A percentile compares a stretch with the other conserved stretches of the same genome.
Evolutionary conservation across 176 grass and related monocot species (phyloP).

Genomic region (Triticum monococcum): DNA sequence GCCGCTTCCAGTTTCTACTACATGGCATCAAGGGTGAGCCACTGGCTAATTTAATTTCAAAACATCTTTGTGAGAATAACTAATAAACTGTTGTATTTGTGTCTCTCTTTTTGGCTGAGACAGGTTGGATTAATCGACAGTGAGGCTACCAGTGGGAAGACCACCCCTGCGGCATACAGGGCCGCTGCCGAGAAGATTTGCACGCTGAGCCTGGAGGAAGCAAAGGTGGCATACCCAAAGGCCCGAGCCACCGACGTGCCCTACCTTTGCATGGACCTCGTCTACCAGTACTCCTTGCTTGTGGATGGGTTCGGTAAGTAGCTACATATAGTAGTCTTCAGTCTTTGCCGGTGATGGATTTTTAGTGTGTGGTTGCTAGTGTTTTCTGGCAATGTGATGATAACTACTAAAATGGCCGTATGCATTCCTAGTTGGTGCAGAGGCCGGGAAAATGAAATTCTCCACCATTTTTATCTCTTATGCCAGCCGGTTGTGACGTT

Average conservation of each 20-base stretch:
- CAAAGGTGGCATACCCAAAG: slow-evolving; percentile 14
- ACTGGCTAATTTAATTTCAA: too few species aligned
- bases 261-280: slow-evolving; percentile 57
- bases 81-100: not conserved
- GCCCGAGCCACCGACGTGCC: not conserved
- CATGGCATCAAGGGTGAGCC: not conserved
- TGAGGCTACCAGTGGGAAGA: slow-evolving; percentile 11
- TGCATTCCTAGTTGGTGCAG: too few species aligned
- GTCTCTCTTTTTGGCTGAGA: not conserved
- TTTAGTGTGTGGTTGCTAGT: not conserved
- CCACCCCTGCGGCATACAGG: slow-evolving; percentile 14
- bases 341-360: not conserved
- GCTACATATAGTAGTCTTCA: not conserved
- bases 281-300: slow-evolving; percentile 54
- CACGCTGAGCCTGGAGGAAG: not conserved
- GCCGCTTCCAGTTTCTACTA: not conserved
- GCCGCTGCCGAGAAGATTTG: slow-evolving; percentile 16
- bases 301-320: slow-evolving; percentile 53
- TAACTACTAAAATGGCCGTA: too few species aligned
- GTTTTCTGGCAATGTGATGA: not conserved
- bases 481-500: too few species aligned
- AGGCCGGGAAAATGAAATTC: too few species aligned
- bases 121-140: slow-evolving; percentile 24
- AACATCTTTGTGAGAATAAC: not conserved
- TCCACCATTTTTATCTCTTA: too few species aligned